Evolutionary conservation across 2,329 filamentous ascomycete species (phyloP).

Genomic region (Stemphylium vesicarium): DNA sequence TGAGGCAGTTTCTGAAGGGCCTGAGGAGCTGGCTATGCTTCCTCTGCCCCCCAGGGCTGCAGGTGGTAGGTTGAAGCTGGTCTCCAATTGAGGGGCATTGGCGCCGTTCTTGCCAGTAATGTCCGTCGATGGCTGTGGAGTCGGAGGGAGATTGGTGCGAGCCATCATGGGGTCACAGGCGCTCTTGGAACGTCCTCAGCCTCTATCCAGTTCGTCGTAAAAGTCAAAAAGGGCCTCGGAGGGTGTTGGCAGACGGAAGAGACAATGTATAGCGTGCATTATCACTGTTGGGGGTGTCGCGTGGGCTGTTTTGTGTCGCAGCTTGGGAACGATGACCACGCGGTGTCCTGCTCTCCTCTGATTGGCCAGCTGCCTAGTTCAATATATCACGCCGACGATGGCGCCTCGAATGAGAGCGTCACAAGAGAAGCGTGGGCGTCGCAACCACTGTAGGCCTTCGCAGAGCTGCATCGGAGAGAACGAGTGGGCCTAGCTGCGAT

Average conservation of each 20-base stretch:
- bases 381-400: slow-evolving; percentile 12
- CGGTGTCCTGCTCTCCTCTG: slow-evolving; percentile 21
- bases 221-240: slow-evolving; percentile 8
- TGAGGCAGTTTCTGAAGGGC: slow-evolving; percentile 55
- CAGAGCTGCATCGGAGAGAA: slow-evolving; percentile 18
- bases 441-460: slow-evolving; percentile 20
- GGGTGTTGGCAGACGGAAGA: slow-evolving; percentile 16
- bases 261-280: slow-evolving; percentile 23
- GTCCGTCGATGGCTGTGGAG: slow-evolving; percentile 80
- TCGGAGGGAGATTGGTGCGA: slow-evolving; percentile 70
- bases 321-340: slow-evolving; percentile 24
- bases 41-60: slow-evolving; percentile 66
- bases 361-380: slow-evolving; percentile 22
- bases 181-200: slow-evolving; percentile 24
- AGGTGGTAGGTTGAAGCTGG: slow-evolving; percentile 77
- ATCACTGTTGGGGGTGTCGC: slow-evolving; percentile 35
- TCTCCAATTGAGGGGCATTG: slow-evolving; percentile 66
- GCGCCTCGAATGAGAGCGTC: slow-evolving; percentile 36
- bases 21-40: slow-evolving; percentile 54
- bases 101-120: slow-evolving; percentile 74
- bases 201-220: slow-evolving; percentile 12
- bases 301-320: slow-evolving; percentile 38
- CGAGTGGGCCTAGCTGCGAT: slow-evolving; percentile 15
- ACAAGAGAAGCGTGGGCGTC: slow-evolving; percentile 34
- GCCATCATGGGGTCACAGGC: slow-evolving; percentile 61